Conservation (phyloP, 179 eudicot genomes). For the Dionaea muscipula region DNA sequence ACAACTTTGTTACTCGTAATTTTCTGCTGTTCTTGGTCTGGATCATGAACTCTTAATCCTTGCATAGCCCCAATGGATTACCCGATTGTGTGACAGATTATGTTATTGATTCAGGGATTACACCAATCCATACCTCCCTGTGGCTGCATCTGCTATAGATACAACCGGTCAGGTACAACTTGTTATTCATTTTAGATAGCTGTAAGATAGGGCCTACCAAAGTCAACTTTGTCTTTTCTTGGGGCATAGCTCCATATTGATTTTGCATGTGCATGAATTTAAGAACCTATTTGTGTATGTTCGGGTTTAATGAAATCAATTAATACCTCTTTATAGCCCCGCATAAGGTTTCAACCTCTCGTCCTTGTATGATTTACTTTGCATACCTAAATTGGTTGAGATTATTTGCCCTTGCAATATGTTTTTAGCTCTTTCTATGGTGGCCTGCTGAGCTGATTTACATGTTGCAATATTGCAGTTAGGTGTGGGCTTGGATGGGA, state of each 20-base stretch:
- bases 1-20: no score
- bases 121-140: slow-evolving; percentile 86
- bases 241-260: no score
- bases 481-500: slow-evolving; percentile 65
- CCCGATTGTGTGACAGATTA: slow-evolving; percentile 2
- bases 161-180: slow-evolving; percentile 71
- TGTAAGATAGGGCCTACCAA: neutral
- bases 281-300: no score
- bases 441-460: neutral
- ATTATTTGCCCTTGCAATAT: neutral
- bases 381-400: no score
- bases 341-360: no score
- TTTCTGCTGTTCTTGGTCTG: no score
- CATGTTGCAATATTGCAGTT: slow-evolving; percentile 33
- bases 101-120: slow-evolving; percentile 57
- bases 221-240: neutral
- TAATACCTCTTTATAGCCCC: no score
- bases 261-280: no score
- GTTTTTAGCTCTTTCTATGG: neutral
- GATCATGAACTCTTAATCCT: no score
- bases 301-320: no score
- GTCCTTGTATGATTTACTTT: no score
- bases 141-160: slow-evolving; percentile 91
- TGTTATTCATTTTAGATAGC: neutral
- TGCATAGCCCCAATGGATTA: neutral